Conservation (phyloP, 345 rosid species). For the Bruguiera parviflora region DNA sequence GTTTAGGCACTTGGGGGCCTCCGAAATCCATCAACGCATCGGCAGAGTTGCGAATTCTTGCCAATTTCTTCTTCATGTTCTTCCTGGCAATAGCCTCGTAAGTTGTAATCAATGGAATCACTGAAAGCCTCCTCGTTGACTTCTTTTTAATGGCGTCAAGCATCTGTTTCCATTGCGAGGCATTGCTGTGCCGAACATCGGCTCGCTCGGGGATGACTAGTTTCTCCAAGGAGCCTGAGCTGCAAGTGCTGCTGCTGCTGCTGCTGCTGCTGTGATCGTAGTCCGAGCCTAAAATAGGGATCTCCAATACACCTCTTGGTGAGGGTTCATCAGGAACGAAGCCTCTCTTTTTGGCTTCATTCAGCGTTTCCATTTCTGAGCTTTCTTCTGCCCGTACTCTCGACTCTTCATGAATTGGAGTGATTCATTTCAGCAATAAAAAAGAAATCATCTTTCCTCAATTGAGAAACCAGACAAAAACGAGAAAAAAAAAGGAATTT, state of each 20-base stretch:
- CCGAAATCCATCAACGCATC: slow-evolving; percentile 32
- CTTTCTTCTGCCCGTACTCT: slow-evolving; percentile 23
- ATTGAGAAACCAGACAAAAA: neutral
- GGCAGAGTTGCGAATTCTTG: slow-evolving; percentile 30
- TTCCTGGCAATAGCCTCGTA: slow-evolving; percentile 39
- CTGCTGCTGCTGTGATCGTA: slow-evolving; percentile 40
- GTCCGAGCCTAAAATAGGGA: slow-evolving; percentile 37
- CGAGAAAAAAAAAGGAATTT: neutral
- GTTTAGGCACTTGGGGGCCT: slow-evolving; percentile 36
- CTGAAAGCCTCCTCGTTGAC: slow-evolving; percentile 56
- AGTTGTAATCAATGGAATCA: slow-evolving; percentile 42
- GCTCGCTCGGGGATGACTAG: slow-evolving; percentile 13
- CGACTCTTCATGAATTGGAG: slow-evolving; percentile 23
- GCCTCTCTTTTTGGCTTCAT: slow-evolving; percentile 17
- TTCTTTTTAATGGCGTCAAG: slow-evolving; percentile 52
- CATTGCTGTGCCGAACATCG: slow-evolving; percentile 16
- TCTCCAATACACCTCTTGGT: slow-evolving; percentile 64
- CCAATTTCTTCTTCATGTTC: slow-evolving; percentile 51
- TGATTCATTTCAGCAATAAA: slow-evolving; percentile 18
- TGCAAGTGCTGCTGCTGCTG: slow-evolving; percentile 19
- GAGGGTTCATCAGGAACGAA: slow-evolving; percentile 36
- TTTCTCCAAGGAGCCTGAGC: slow-evolving; percentile 45
- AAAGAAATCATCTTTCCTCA: neutral
- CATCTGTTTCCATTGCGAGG: slow-evolving; percentile 53
- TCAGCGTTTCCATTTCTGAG: slow-evolving; percentile 24